Evolutionary conservation across 306 rosid species (phyloP).

Genomic region (Dryas alaskensis): DNA sequence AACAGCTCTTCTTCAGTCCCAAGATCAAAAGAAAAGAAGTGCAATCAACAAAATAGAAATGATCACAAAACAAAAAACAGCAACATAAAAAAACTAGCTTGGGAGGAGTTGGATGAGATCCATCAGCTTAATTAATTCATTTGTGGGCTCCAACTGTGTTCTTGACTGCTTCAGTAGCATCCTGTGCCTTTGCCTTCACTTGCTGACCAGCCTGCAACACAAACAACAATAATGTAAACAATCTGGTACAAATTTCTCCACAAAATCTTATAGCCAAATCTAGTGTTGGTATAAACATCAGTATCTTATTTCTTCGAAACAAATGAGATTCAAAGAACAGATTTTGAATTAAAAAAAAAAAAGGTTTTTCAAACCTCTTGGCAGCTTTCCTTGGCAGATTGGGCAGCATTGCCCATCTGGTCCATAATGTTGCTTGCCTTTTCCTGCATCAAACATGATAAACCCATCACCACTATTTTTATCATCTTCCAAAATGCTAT

Average conservation of each 20-base stretch:
- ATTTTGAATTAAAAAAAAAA: neutral
- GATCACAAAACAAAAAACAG: neutral
- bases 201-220: constrained; percentile 41
- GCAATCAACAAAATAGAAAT: neutral
- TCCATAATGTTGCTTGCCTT: constrained; percentile 38
- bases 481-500: too few relatives aligned
- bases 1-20: too few relatives aligned
- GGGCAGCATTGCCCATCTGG: constrained; percentile 36
- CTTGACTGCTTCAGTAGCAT: constrained; percentile 26
- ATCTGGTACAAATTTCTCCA: neutral
- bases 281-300: too few relatives aligned
- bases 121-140: constrained; percentile 6
- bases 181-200: constrained; percentile 28
- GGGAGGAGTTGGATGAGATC: neutral
- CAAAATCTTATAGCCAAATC: too few relatives aligned
- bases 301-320: too few relatives aligned
- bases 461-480: neutral
- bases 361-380: constrained; percentile 31
- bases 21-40: neutral
- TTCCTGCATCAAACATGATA: constrained; percentile 33
- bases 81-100: neutral
- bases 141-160: constrained; percentile 27
- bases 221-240: neutral
- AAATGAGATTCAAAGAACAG: too few relatives aligned
- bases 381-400: constrained; percentile 40